Evolutionary conservation across 176 grass and related monocot species (phyloP).

Genomic region (Echinochloa phyllopogon): DNA sequence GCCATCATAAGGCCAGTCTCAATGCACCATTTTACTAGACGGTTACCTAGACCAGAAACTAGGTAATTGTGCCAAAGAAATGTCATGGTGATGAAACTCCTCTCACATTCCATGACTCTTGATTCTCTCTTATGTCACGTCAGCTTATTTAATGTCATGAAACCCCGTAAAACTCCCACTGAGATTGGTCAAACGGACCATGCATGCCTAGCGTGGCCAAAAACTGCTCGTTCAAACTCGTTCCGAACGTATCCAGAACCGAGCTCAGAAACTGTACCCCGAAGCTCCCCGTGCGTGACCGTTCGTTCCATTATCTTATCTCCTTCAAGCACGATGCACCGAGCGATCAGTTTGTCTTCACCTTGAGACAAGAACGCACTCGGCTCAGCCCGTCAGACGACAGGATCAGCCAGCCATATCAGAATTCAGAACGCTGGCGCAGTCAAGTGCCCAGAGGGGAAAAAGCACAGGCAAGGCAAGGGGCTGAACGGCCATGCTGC

Average conservation of each 20-base stretch:
- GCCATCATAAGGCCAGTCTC: too few relatives aligned
- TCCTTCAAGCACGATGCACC: constrained; percentile 26
- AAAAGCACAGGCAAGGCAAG: not conserved
- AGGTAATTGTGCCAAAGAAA: too few relatives aligned
- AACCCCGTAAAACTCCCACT: too few relatives aligned
- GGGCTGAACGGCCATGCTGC: not conserved
- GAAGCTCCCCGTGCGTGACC: not conserved
- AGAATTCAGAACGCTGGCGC: constrained; percentile 19
- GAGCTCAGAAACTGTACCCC: not conserved
- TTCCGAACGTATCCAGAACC: constrained; percentile 29
- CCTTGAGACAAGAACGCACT: constrained; percentile 34
- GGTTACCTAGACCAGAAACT: too few relatives aligned
- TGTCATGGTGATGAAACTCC: too few relatives aligned
- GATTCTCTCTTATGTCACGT: too few relatives aligned
- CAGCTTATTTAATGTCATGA: too few relatives aligned
- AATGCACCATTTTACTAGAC: too few relatives aligned
- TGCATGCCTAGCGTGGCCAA: not conserved
- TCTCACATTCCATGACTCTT: too few relatives aligned
- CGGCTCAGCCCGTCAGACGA: not conserved
- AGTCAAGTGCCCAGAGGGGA: constrained; percentile 5
- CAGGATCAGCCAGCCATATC: not conserved
- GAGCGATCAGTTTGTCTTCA: constrained; percentile 24
- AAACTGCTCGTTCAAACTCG: constrained; percentile 13
- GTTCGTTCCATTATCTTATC: not conserved
- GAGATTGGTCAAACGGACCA: too few relatives aligned